Conservation (phyloP, 2,329 filamentous ascomycete species). For the Fusarium secorum region DNA sequence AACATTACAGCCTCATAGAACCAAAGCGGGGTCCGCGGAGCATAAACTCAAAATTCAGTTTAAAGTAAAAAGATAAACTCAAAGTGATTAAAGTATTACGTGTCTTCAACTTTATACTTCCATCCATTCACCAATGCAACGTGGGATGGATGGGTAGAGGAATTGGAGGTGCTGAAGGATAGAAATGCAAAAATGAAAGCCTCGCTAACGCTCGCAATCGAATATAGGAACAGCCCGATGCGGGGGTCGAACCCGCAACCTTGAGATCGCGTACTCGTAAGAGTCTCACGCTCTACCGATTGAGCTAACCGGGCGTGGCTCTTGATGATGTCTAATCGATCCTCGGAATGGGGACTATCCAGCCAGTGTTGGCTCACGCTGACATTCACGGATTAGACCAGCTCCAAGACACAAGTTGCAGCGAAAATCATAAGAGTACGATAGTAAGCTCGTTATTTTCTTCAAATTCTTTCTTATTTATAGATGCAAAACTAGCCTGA, state of each 20-base stretch:
- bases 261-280: conserved; percentile 59
- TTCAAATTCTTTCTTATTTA: accelerated
- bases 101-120: neutral
- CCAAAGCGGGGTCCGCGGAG: neutral
- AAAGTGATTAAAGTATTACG: neutral
- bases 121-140: accelerated
- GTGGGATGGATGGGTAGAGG: accelerated
- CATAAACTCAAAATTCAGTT: neutral
- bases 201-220: conserved; percentile 15
- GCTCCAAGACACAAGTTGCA: accelerated
- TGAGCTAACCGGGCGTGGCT: conserved; percentile 48
- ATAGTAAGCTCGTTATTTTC: accelerated
- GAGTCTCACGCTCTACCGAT: conserved; percentile 73
- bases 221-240: conserved; percentile 52
- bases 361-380: accelerated
- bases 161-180: accelerated
- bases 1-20: neutral
- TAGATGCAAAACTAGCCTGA: accelerated
- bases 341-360: accelerated
- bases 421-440: accelerated
- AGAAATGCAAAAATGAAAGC: neutral
- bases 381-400: neutral
- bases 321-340: neutral
- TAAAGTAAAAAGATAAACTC: neutral
- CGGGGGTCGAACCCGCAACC: conserved; percentile 64